Evolutionary conservation across 2,329 filamentous ascomycete genomes (phyloP).

Genomic region (Periconia macrospinosa): DNA sequence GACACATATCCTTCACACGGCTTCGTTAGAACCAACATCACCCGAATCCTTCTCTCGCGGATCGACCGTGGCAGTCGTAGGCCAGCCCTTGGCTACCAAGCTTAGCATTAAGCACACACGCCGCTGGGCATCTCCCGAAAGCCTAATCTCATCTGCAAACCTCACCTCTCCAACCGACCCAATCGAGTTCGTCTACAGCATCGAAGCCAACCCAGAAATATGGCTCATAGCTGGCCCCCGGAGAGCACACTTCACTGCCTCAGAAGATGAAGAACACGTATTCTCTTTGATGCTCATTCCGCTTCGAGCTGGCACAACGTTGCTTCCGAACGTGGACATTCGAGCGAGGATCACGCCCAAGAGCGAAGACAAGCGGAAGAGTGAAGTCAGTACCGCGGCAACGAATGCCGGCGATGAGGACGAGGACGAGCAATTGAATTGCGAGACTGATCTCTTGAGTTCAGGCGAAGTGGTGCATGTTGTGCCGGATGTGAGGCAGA

Average conservation of each 20-base stretch:
- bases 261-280: constrained; percentile 48
- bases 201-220: constrained; percentile 70
- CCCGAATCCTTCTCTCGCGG: constrained; percentile 30
- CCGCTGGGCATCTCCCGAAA: constrained; percentile 49
- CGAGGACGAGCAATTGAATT: constrained; percentile 48
- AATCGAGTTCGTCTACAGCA: constrained; percentile 80
- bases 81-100: constrained; percentile 66
- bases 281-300: constrained; percentile 80
- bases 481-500: constrained; percentile 68
- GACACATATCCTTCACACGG: constrained; percentile 79
- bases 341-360: constrained; percentile 56
- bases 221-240: constrained; percentile 87
- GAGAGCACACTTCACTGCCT: constrained; percentile 72
- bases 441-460: constrained; percentile 80
- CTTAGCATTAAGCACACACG: constrained; percentile 61
- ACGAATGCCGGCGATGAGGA: constrained; percentile 14
- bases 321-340: constrained; percentile 79
- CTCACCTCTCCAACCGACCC: constrained; percentile 44
- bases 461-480: constrained; percentile 77
- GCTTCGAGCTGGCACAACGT: constrained; percentile 73
- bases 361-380: constrained; percentile 28
- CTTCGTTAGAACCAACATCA: constrained; percentile 62
- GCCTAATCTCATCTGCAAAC: constrained; percentile 28
- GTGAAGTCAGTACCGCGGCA: constrained; percentile 9
- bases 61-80: constrained; percentile 55